phyloP scores from a whole-genome alignment of 2,329 filamentous ascomycete genomes.

The Phialemoniopsis sp. region DNA sequence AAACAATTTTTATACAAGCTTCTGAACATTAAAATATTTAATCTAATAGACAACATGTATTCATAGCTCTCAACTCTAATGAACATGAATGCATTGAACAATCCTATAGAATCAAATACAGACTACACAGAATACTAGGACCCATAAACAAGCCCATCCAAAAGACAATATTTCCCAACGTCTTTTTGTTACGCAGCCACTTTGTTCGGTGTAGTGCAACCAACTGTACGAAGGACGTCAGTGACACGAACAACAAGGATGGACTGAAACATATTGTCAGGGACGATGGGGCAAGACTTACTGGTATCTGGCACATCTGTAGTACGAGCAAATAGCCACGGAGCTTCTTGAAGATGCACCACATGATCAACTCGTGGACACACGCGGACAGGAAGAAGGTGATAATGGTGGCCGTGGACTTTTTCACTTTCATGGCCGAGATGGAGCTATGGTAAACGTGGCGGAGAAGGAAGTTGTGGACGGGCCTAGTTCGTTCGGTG shows the following conservation, averaged over 20 bases:
- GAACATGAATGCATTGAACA: no score
- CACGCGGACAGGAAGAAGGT: conserved; percentile 71
- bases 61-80: no score
- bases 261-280: neutral
- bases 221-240: conserved; percentile 30
- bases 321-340: conserved; percentile 69
- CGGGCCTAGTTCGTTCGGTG: conserved; percentile 39
- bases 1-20: no score
- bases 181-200: conserved; percentile 57
- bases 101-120: conserved; percentile 51
- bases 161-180: conserved; percentile 70
- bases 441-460: conserved; percentile 80
- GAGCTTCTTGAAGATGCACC: conserved; percentile 74
- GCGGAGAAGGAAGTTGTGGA: conserved; percentile 72
- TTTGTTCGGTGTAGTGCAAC: conserved; percentile 63
- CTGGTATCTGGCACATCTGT: conserved; percentile 71
- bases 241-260: neutral
- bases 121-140: conserved; percentile 61
- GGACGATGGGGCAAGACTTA: conserved; percentile 18
- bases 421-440: conserved; percentile 66
- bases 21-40: no score
- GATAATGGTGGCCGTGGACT: conserved; percentile 67
- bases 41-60: no score
- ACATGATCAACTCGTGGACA: conserved; percentile 75
- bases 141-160: conserved; percentile 78